phyloP scores from a whole-genome alignment of 805 yeast genomes.

The Tetrapisispora namnaoensis region DNA sequence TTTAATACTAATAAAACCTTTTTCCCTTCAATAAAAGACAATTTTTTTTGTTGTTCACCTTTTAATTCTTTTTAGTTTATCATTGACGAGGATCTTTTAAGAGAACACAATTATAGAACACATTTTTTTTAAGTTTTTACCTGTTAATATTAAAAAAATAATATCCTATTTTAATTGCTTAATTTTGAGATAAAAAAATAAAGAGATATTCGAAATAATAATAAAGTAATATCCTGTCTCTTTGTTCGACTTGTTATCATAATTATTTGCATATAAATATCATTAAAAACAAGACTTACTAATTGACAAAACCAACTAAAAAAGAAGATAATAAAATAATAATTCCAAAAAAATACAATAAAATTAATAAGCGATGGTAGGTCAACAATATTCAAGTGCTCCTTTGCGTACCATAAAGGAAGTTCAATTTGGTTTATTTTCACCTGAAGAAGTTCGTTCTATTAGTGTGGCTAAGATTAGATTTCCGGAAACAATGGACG shows the following conservation, averaged over 20 bases:
- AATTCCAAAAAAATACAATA: slow-evolving; percentile 2
- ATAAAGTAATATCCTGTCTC: background rate
- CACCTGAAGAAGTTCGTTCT: slow-evolving; percentile 96
- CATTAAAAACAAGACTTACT: background rate
- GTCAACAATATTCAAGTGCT: slow-evolving; percentile 93
- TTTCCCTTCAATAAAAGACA: background rate
- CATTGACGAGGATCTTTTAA: background rate
- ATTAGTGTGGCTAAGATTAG: slow-evolving; percentile 96
- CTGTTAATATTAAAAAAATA: background rate
- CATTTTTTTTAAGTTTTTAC: background rate
- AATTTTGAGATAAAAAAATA: too few species aligned
- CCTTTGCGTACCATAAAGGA: slow-evolving; percentile 96
- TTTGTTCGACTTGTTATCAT: too few species aligned
- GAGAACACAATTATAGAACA: background rate
- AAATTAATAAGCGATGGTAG: slow-evolving; percentile 28
- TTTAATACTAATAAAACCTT: too few species aligned
- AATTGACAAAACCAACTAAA: background rate
- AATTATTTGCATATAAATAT: background rate
- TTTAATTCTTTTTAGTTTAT: too few species aligned
- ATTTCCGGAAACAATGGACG: slow-evolving; percentile 99
- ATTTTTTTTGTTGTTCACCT: background rate
- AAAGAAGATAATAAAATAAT: background rate
- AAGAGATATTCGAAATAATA: background rate
- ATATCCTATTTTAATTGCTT: background rate
- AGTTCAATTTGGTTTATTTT: slow-evolving; percentile 95